phyloP scores from a whole-genome alignment of 352 stramenopile species.

The Globisporangium abappressorium region DNA sequence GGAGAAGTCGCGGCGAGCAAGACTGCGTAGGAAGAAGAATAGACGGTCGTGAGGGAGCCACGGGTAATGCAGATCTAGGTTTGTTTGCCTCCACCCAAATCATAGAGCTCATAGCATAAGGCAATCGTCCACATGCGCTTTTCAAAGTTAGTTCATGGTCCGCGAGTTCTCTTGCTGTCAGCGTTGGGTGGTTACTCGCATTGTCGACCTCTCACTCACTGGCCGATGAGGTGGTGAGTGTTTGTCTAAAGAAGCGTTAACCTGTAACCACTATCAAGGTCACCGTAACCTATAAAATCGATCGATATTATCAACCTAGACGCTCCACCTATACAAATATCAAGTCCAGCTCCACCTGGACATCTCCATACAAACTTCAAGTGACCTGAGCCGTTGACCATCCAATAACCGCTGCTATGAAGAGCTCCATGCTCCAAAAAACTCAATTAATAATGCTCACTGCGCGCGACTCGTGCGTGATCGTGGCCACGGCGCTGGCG shows the following conservation, averaged over 20 bases:
- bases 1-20: no score
- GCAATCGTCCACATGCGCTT: no score
- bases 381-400: not conserved
- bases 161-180: no score
- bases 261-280: not conserved
- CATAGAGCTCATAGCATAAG: no score
- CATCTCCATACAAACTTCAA: not conserved
- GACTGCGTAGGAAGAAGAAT: no score
- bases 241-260: not conserved
- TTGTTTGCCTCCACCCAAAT: no score
- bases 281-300: not conserved
- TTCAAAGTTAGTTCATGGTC: no score
- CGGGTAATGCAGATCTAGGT: no score
- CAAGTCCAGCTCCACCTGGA: not conserved
- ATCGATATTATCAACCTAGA: not conserved
- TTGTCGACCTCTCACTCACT: no score
- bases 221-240: not conserved
- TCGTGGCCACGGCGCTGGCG: conserved; percentile 18
- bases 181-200: no score
- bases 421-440: not conserved
- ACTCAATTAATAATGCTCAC: conserved; percentile 14
- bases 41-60: no score
- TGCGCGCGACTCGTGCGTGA: conserved; percentile 20
- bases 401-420: not conserved
- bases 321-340: not conserved